Conservation (phyloP, 2,329 filamentous ascomycete genomes). For the Taxawa tesnikishii region DNA sequence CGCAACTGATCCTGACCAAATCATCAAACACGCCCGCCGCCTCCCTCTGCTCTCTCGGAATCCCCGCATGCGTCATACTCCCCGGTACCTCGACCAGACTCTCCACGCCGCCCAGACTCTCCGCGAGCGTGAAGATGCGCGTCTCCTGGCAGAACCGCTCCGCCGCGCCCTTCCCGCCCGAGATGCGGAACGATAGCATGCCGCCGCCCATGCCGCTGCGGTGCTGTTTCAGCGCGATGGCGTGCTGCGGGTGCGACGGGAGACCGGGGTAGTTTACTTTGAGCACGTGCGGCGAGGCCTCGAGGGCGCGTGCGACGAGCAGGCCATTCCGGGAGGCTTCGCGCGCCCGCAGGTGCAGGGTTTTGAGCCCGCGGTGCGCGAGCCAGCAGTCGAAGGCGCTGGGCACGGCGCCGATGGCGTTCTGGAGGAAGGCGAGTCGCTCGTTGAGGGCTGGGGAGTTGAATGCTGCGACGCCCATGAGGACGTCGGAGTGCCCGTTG, state of each 20-base stretch:
- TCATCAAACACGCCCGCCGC: slow-evolving; percentile 91
- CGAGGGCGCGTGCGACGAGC: slow-evolving; percentile 62
- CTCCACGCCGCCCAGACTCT: slow-evolving; percentile 87
- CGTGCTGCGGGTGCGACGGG: slow-evolving; percentile 72
- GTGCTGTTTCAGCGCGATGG: slow-evolving; percentile 81
- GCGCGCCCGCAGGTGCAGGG: slow-evolving; percentile 79
- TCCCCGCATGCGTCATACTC: slow-evolving; percentile 95
- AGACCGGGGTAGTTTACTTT: slow-evolving; percentile 93
- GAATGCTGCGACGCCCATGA: slow-evolving; percentile 95
- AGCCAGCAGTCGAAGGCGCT: slow-evolving; percentile 97
- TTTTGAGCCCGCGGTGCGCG: slow-evolving; percentile 92
- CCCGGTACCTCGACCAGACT: slow-evolving; percentile 82
- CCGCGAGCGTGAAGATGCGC: slow-evolving; percentile 82
- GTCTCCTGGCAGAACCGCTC: slow-evolving; percentile 87
- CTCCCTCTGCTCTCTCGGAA: slow-evolving; percentile 81
- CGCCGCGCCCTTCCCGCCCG: slow-evolving; percentile 72
- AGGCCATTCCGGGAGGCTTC: slow-evolving; percentile 76
- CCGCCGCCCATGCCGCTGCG: slow-evolving; percentile 88
- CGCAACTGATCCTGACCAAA: slow-evolving; percentile 83
- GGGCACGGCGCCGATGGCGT: slow-evolving; percentile 91
- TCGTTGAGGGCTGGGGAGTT: slow-evolving; percentile 71
- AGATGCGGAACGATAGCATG: slow-evolving; percentile 94
- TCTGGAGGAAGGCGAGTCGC: slow-evolving; percentile 82
- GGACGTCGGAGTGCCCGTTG: slow-evolving; percentile 90
- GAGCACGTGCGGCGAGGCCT: slow-evolving; percentile 69